phyloP scores from a whole-genome alignment of 352 stramenopile species.

The Phytophthora ohioensis region DNA sequence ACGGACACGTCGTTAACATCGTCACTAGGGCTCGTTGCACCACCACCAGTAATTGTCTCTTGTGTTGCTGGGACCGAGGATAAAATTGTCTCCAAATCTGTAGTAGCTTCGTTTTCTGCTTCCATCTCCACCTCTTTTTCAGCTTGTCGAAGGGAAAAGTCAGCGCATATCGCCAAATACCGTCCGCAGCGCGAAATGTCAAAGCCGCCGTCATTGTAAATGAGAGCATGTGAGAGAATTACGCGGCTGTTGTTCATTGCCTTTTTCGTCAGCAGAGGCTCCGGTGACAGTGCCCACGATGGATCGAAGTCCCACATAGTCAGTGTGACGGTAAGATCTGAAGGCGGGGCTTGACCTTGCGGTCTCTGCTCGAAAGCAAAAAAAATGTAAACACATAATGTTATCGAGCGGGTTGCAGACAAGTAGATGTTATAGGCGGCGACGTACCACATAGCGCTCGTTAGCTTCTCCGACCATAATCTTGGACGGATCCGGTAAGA shows the following conservation, averaged over 20 bases:
- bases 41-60: conserved; percentile 48
- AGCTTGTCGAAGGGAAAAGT: conserved; percentile 93
- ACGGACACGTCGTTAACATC: conserved; percentile 72
- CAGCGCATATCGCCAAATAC: conserved; percentile 95
- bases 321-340: conserved; percentile 94
- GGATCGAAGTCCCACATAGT: conserved; percentile 96
- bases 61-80: conserved; percentile 65
- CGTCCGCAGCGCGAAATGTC: conserved; percentile 96
- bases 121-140: conserved; percentile 88
- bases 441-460: conserved; percentile 83
- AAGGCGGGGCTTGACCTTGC: conserved; percentile 76
- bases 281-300: conserved; percentile 74
- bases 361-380: conserved; percentile 54
- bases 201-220: conserved; percentile 99
- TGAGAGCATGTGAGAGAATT: conserved; percentile 92
- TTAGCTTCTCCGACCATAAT: conserved; percentile 97
- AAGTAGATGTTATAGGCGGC: background rate
- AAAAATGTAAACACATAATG: background rate
- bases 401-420: background rate
- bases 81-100: conserved; percentile 80
- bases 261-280: conserved; percentile 80
- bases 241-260: conserved; percentile 87
- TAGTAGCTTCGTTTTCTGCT: conserved; percentile 74
- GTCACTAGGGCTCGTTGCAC: conserved; percentile 65
- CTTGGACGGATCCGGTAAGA: conserved; percentile 89